Evolutionary conservation across 1,284 basidiomycete genomes (phyloP).

Genomic region (Ceratobasidium sp.): DNA sequence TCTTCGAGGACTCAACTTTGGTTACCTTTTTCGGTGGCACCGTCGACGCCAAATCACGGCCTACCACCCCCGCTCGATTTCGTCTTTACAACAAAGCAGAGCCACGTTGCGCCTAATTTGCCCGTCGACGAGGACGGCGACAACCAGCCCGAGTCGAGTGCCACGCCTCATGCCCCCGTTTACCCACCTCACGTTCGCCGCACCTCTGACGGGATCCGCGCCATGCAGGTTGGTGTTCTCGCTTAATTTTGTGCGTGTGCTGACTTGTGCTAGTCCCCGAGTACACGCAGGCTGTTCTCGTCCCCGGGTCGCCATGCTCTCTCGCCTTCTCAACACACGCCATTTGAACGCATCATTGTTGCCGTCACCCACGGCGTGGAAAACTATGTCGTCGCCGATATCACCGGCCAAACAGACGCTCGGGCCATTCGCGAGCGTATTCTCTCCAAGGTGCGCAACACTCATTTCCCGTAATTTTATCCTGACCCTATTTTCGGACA

Average conservation of each 20-base stretch:
- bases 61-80: conserved; percentile 22
- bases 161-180: background rate
- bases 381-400: conserved; percentile 81
- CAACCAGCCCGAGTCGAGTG: conserved; percentile 36
- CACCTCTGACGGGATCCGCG: conserved; percentile 1
- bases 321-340: background rate
- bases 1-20: conserved; percentile 3
- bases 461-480: conserved; percentile 35
- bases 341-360: conserved; percentile 66
- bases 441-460: conserved; percentile 76
- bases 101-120: conserved; percentile 35
- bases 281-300: conserved; percentile 35
- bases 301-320: conserved; percentile 7
- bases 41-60: conserved; percentile 32
- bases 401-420: conserved; percentile 75
- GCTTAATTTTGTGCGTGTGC: background rate
- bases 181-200: conserved; percentile 3
- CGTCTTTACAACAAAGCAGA: conserved; percentile 28
- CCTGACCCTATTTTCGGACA: conserved; percentile 26
- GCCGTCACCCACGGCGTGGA: conserved; percentile 88
- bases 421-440: conserved; percentile 86
- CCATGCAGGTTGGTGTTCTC: background rate
- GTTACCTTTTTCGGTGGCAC: background rate
- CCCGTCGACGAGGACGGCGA: conserved; percentile 38
- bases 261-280: conserved; percentile 8